Evolutionary conservation across 176 grass and related monocot species (phyloP), one percentile per base, ranked within the genome.

Genomic region (Aegilops tauschii): DNA sequence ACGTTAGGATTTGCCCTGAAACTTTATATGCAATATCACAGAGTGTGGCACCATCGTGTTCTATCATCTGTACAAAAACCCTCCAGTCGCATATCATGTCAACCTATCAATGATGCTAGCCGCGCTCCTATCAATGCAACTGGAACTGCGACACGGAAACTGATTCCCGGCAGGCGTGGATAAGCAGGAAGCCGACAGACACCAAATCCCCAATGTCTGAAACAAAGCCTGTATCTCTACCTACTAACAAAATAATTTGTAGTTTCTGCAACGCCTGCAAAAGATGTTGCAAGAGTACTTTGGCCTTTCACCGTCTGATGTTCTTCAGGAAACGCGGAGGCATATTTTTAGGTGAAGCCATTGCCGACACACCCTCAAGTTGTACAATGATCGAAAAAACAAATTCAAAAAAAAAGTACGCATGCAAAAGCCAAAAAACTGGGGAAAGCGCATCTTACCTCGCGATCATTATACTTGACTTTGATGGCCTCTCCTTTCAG

Each of bases 281-380:
- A 65, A 13, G 12, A 78, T 79, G 17, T 6, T 75, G 76, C 18
- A 84, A 58, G 59, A 35, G 2, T 40, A 65, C 69, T 64, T 73
- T 28, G 7, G 37, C 25, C 28, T 29, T 61, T 83, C 80, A 61
- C 31, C 8, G 82, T 25, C 13, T 18, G 56, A 67, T 36, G 80
- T 83, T 74, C 56, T 47, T 52, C 62, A 90, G 67, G 45, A 83
- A 79, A 14, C 21, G 56, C 7, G 3, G 34, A 13, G 56, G 74
- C 66, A 90, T 87, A 17, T 73, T 35, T 45, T 6, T 1, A 29
- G 20, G 65, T 67, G 80, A 11, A 83, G 20, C 4, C 85, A 90
- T 73, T 74, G 25, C 65, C 0, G 89, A 83, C 58, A 90, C 84
- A 4, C 27, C 0, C 20, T 62, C 74, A 54, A 90, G 82, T 80